A percentile compares a stretch with the other conserved stretches of the same genome.
phyloP scores from a whole-genome alignment of 2,329 filamentous ascomycete genomes.

The Diaporthe amygdali region DNA sequence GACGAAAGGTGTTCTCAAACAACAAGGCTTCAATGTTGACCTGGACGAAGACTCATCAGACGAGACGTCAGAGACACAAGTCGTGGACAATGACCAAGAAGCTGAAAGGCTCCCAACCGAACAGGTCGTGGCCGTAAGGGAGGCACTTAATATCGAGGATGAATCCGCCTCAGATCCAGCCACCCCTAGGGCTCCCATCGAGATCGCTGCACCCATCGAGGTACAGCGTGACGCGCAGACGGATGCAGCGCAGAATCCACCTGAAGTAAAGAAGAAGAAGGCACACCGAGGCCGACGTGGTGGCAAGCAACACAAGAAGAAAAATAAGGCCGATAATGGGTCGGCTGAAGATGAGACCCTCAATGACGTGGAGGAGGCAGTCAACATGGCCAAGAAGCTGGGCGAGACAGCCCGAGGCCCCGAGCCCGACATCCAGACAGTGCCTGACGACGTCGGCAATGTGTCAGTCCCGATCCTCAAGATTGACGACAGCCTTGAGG shows the following conservation, averaged over 20 bases:
- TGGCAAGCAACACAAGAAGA: conserved; percentile 70
- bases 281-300: conserved; percentile 74
- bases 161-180: neutral
- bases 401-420: conserved; percentile 55
- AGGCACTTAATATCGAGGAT: neutral
- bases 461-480: conserved; percentile 64
- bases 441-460: conserved; percentile 62
- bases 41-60: conserved; percentile 18
- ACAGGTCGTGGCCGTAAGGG: neutral
- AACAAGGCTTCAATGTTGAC: conserved; percentile 15
- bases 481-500: conserved; percentile 68
- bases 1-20: conserved; percentile 23
- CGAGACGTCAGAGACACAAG: conserved; percentile 4
- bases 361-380: conserved; percentile 65
- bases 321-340: conserved; percentile 57
- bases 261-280: conserved; percentile 66
- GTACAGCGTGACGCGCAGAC: neutral
- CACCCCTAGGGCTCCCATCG: neutral
- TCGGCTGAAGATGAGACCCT: conserved; percentile 53
- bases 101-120: neutral
- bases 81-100: neutral
- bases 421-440: conserved; percentile 67
- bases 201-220: neutral
- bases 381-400: conserved; percentile 63
- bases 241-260: conserved; percentile 30